phyloP scores from a whole-genome alignment of 805 yeast species.

The Barnettozyma californica region DNA sequence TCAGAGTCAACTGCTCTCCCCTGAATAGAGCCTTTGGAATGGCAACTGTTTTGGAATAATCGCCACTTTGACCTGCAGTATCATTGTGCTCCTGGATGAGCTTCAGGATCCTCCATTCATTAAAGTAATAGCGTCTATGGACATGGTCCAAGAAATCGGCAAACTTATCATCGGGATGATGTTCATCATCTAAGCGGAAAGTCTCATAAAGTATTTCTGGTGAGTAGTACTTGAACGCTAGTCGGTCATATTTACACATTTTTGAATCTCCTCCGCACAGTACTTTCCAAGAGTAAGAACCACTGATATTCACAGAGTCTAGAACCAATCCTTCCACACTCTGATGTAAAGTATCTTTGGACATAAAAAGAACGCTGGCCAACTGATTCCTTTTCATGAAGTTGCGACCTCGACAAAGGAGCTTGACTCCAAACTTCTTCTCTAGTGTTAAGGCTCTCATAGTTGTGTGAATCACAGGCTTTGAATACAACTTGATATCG shows the following conservation, averaged over 20 bases:
- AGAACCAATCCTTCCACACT: background rate
- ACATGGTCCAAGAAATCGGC: background rate
- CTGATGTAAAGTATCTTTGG: background rate
- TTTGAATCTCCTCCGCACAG: background rate
- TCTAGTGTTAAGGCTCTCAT: conserved; percentile 1
- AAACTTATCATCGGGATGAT: no score
- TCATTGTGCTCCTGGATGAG: background rate
- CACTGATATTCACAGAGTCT: no score
- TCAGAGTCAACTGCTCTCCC: background rate
- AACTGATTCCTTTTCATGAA: background rate
- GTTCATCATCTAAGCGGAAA: background rate
- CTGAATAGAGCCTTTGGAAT: background rate
- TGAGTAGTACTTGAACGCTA: background rate
- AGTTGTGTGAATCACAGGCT: background rate
- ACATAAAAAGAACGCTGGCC: background rate
- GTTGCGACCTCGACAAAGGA: background rate
- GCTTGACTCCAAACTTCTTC: background rate
- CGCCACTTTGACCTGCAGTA: background rate
- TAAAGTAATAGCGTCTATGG: background rate
- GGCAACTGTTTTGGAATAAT: background rate
- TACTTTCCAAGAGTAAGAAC: no score
- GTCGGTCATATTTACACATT: background rate
- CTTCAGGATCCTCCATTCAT: background rate
- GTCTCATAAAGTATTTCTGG: background rate
- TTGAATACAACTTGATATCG: background rate